Evolutionary conservation across 2,329 filamentous ascomycete species (phyloP).

Genomic region (Aspergillus hortae): DNA sequence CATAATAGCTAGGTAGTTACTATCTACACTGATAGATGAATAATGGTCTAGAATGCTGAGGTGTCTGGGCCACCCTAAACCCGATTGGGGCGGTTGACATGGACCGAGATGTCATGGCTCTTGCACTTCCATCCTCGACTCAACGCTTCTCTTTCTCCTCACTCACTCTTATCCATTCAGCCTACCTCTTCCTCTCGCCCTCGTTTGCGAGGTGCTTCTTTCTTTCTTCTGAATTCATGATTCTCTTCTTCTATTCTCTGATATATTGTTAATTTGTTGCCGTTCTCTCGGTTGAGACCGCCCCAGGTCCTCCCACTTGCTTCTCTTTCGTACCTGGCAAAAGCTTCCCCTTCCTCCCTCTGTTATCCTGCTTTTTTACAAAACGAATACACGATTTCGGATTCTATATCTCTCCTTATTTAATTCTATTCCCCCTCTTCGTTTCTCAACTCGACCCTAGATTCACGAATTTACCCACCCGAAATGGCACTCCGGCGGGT

Average conservation of each 20-base stretch:
- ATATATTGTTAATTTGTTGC: neutral
- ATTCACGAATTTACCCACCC: constrained; percentile 4
- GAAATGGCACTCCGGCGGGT: constrained; percentile 44
- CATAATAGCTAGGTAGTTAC: neutral
- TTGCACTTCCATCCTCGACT: constrained; percentile 17
- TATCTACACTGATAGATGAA: neutral
- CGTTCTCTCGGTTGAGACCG: neutral
- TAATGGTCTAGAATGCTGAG: constrained; percentile 21
- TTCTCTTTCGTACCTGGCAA: neutral
- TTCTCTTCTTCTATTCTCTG: constrained; percentile 2
- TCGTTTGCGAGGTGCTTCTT: constrained; percentile 16
- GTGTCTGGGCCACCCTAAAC: constrained; percentile 19
- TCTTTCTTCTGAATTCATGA: constrained; percentile 4
- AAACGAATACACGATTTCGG: no score
- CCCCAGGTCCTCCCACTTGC: neutral
- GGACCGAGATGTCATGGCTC: constrained; percentile 22
- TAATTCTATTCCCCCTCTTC: neutral
- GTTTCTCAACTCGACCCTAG: neutral
- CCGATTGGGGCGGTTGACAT: constrained; percentile 26
- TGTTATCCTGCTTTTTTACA: neutral
- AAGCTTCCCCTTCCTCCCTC: neutral
- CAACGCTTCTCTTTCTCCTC: constrained; percentile 13
- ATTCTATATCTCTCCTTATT: neutral
- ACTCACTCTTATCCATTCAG: constrained; percentile 12
- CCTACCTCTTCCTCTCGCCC: constrained; percentile 19